Percentiles rank a stretch among this genome's conserved stretches.
phyloP scores from a whole-genome alignment of 164 flowering plant species.

The Umbellularia californica region DNA sequence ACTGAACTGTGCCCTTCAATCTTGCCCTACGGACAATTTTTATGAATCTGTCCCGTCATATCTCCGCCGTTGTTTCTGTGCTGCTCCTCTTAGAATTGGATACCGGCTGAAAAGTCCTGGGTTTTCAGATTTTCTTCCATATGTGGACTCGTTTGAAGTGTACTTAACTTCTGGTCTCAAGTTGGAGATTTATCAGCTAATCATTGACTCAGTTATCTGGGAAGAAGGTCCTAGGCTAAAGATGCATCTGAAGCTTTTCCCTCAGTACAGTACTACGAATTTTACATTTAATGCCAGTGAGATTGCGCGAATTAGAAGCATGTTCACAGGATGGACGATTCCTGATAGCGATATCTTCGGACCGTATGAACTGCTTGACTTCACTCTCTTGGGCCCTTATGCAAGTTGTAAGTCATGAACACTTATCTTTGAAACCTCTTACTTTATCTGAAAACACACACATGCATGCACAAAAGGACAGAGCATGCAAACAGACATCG shows the following conservation, averaged over 20 bases:
- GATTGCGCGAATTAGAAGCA: constrained; percentile 38
- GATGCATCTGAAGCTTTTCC: constrained; percentile 69
- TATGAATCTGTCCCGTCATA: constrained; percentile 49
- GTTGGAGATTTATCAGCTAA: constrained; percentile 48
- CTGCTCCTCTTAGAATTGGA: constrained; percentile 68
- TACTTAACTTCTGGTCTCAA: constrained; percentile 51
- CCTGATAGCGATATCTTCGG: constrained; percentile 49
- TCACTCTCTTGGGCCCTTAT: constrained; percentile 65
- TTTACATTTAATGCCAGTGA: constrained; percentile 47
- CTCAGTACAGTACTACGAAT: constrained; percentile 15
- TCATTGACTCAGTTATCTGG: constrained; percentile 43
- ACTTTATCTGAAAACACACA: not conserved
- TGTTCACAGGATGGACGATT: constrained; percentile 47
- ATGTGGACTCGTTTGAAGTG: constrained; percentile 30
- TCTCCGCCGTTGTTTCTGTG: constrained; percentile 57
- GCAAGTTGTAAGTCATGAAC: constrained; percentile 31
- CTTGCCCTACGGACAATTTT: constrained; percentile 43
- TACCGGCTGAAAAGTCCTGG: constrained; percentile 94
- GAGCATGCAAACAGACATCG: no score
- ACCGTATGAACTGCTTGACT: constrained; percentile 80
- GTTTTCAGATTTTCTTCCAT: constrained; percentile 53
- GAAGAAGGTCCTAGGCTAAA: constrained; percentile 68
- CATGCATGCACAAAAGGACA: no score
- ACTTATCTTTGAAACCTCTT: not conserved
- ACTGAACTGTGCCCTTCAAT: constrained; percentile 25